Percentiles rank a stretch among this genome's conserved stretches.
Conservation (phyloP, 192 early-diverging fungal genomes). For the Bifiguratus adelaidae region DNA sequence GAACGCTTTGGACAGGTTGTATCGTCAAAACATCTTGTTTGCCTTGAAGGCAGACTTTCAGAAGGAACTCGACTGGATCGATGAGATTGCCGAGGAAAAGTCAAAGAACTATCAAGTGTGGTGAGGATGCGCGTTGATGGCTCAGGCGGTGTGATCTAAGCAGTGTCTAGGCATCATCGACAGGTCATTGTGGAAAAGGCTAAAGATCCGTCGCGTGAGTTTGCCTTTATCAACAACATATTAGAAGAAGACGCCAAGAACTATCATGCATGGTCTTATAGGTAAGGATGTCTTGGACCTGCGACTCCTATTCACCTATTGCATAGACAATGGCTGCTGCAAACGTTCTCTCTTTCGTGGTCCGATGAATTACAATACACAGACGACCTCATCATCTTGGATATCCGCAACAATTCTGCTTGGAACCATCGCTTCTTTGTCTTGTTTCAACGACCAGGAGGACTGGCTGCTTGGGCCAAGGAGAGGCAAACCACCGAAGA, state of each 20-base stretch:
- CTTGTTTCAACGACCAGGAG: too few relatives aligned
- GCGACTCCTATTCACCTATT: neutral
- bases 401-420: conserved; percentile 95
- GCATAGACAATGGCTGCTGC: conserved; percentile 80
- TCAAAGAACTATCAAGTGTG: conserved; percentile 97
- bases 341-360: conserved; percentile 67
- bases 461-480: too few relatives aligned
- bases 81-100: conserved; percentile 54
- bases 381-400: conserved; percentile 59
- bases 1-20: too few relatives aligned
- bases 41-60: conserved; percentile 52
- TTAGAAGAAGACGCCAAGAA: conserved; percentile 88
- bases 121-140: conserved; percentile 24
- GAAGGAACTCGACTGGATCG: conserved; percentile 70
- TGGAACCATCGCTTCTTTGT: conserved; percentile 97
- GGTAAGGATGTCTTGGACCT: conserved; percentile 16
- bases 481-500: conserved; percentile 21
- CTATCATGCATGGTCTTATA: conserved; percentile 97
- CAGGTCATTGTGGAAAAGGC: conserved; percentile 58
- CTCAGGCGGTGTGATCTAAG: neutral
- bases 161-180: conserved; percentile 65
- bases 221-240: conserved; percentile 56
- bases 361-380: conserved; percentile 65
- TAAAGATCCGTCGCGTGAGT: conserved; percentile 45
- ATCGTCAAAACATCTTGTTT: conserved; percentile 72